Base-by-base conservation (phyloP, 1,284 basidiomycete species). In the Ustilago trichophora region DNA sequence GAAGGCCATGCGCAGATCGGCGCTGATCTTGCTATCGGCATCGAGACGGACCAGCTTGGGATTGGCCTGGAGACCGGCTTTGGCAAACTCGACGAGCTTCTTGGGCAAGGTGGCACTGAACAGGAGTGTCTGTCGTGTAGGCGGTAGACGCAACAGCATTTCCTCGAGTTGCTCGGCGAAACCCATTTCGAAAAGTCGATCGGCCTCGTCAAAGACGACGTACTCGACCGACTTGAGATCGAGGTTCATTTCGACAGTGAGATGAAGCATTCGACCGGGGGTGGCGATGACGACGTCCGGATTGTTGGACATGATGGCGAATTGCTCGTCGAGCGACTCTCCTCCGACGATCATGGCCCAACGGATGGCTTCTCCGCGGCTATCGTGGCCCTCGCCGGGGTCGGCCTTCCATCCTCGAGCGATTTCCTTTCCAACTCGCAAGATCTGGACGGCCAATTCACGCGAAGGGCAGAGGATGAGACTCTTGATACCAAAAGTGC, bases 301-400 rank as follows among this genome's bases (percentile, higher is more conserved):
- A 77, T 94, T 96, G 78, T 86, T 90, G 9, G 92, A 89, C 80
- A 99, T 93, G 87, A 92, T 90, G 79, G 93, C 90, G 71, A 98
- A 99, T 79, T 99, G 96, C 76, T 95, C 92, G 72, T 98, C 94
- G 82, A 99, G 78, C 31, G 90, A 89, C 81, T 98, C 96, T 54
- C 96, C 96, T 73, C 96, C 96, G 40, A 98, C 94, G 45, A 98
- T 86, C 38, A 98, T 85, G 51, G 92, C 91, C 96, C 96, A 99
- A 42, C 93, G 85, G 53, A 98, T 83, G 32, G 84, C 85, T 76
- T 92, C 86, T 13, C 73, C 68, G 35, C 71, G 54, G 42, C 85
- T 85, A 5, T 86, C 85, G 19, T 84, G 87, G 19, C 77, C 75
- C 29, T 79, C 76, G 9, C 64, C 57, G 0, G 67, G 37, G n/a